Base-by-base conservation (phyloP, 169 alveolate species). In the Plasmodium sp. region DNA sequence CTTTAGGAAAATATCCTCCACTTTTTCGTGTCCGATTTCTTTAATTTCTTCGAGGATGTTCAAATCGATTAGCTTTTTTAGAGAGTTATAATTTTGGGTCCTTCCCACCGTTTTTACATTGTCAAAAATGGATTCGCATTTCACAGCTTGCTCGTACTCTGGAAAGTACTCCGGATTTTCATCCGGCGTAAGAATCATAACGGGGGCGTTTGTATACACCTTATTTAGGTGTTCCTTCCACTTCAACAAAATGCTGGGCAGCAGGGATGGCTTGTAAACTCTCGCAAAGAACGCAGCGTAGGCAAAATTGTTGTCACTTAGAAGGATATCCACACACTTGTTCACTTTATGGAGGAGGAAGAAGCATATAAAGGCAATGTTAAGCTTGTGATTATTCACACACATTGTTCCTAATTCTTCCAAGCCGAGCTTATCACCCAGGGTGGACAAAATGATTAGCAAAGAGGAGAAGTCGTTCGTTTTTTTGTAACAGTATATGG, bases 251-350 rank as follows among this genome's bases (percentile, higher is more conserved):
- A 95, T 94, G 2, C 27, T 74, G 14, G 92, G 84, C n/a, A 96
- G 34, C n/a, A 84, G 43, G 0, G 97, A 92, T 10, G 98, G 98
- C 58, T 90, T 96, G 79, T 83, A 96, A 48, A 93, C 92, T 34
- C 97, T 88, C 34, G 98, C 96, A 92, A 96, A 94, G 36, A 95
- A 84, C 5, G 97, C 54, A 22, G 98, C 98, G 73, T 95, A 96
- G 22, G 97, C 95, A 81, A 94, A 96, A 33, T 94, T 93, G 67
- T 92, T 92, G 54, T 81, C 79, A 3, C 41, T 54, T 62, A 94
- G 95, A 93, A 86, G 93, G 77, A 95, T 93, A 41, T 96, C 86
- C 7, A 96, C 84, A 83, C 98, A 96, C 62, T 95, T 81, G 56
- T 93, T 92, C n/a, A 96, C 82, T 81, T 96, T 85, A 83, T 95